These are phyloP conservation scores for Xylaria sp. DNA, from an alignment of 2,329 filamentous ascomycete genomes.

Conservation along the genomic window DNA sequence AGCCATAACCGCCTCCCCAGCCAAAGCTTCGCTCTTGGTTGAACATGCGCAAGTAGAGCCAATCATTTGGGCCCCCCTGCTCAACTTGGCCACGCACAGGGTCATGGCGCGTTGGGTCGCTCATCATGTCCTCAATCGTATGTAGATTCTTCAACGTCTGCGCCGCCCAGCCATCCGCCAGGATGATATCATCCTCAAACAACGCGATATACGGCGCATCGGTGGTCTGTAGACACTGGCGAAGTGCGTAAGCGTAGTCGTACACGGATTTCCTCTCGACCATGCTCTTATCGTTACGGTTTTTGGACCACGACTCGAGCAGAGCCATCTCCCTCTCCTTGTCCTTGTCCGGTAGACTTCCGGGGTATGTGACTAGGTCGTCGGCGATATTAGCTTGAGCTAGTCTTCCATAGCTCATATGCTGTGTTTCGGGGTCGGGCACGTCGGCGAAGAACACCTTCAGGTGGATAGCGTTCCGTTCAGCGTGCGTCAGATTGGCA, in stretches of 20 bases:
- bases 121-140: conserved; percentile 47
- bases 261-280: conserved; percentile 48
- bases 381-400: conserved; percentile 41
- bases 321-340: conserved; percentile 41
- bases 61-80: conserved; percentile 46
- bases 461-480: conserved; percentile 44
- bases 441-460: conserved; percentile 51
- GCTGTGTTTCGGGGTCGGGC: conserved; percentile 43
- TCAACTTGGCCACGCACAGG: conserved; percentile 41
- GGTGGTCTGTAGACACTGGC: conserved; percentile 45
- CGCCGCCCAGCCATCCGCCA: conserved; percentile 49
- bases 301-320: conserved; percentile 40
- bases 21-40: conserved; percentile 49
- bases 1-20: conserved; percentile 49
- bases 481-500: conserved; percentile 47
- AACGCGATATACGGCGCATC: conserved; percentile 48
- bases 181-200: conserved; percentile 49
- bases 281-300: conserved; percentile 40
- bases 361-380: conserved; percentile 46
- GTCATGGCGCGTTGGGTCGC: conserved; percentile 41
- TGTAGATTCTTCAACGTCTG: conserved; percentile 44
- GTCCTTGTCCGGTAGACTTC: conserved; percentile 37
- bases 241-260: conserved; percentile 49
- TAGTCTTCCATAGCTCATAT: conserved; percentile 44
- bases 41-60: conserved; percentile 49